Evolutionary conservation across 2,329 filamentous ascomycete species (phyloP).

Genomic region (Colletotrichum gigasporum): DNA sequence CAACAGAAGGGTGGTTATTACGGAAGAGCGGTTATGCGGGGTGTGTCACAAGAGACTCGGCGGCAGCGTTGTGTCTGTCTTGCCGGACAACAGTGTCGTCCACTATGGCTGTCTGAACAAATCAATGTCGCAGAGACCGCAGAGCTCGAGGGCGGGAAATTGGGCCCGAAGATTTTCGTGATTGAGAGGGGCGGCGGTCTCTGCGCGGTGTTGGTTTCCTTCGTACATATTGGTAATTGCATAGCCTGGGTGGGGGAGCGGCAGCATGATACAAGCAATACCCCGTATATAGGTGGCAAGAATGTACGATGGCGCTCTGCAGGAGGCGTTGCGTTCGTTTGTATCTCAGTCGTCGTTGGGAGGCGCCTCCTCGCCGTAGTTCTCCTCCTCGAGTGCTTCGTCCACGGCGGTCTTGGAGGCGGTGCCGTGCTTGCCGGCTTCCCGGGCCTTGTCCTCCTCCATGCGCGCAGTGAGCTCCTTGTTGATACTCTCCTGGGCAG

Average conservation of each 20-base stretch:
- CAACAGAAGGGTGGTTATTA: constrained; percentile 78
- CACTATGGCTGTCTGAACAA: constrained; percentile 80
- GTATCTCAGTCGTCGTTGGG: constrained; percentile 66
- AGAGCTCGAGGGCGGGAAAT: constrained; percentile 42
- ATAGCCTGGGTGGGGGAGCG: constrained; percentile 34
- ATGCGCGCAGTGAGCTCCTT: constrained; percentile 76
- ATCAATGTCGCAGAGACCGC: constrained; percentile 49
- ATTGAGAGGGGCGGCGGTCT: constrained; percentile 34
- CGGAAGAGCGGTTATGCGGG: constrained; percentile 88
- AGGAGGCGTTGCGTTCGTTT: constrained; percentile 1
- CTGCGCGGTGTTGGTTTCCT: constrained; percentile 19
- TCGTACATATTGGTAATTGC: constrained; percentile 35
- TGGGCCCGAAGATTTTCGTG: constrained; percentile 48
- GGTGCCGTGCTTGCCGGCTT: constrained; percentile 41
- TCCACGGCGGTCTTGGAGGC: constrained; percentile 45
- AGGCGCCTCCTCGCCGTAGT: constrained; percentile 85
- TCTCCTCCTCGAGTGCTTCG: constrained; percentile 73
- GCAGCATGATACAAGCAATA: constrained; percentile 39
- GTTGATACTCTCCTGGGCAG: constrained; percentile 75
- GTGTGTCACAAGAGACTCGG: constrained; percentile 95
- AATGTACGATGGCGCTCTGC: constrained; percentile 21
- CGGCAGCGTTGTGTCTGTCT: constrained; percentile 88
- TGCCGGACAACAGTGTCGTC: constrained; percentile 84
- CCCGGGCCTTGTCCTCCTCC: constrained; percentile 73
- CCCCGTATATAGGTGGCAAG: constrained; percentile 35